Percentiles rank a stretch among this genome's conserved stretches.
These are phyloP conservation scores for Sporothrix pseudoabietina DNA, from an alignment of 2,329 filamentous ascomycete species.

Conservation along the genomic window DNA sequence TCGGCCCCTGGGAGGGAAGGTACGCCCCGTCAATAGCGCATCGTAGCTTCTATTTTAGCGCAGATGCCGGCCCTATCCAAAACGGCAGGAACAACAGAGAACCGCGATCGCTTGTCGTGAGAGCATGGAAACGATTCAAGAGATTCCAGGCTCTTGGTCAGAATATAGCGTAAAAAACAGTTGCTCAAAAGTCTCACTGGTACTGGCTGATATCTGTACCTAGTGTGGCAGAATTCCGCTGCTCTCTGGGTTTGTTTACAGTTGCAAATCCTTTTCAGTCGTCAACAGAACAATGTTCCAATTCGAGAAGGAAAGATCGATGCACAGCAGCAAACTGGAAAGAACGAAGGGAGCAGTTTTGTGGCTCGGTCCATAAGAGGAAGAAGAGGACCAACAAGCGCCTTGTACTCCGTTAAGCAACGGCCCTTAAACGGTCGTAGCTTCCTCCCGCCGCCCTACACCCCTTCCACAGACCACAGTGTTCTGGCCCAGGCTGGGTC, in stretches of 20 bases:
- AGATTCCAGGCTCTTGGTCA: neutral
- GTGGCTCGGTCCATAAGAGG: neutral
- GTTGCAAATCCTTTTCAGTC: neutral
- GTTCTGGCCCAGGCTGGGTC: neutral
- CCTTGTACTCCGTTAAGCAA: slow-evolving; percentile 8
- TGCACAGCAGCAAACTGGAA: neutral
- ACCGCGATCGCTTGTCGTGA: neutral
- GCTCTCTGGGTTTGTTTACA: neutral
- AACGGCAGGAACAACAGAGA: neutral
- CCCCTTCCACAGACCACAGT: neutral
- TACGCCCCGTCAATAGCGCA: slow-evolving; percentile 26
- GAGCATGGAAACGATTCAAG: neutral
- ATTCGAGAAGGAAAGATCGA: neutral
- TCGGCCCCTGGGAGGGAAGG: slow-evolving; percentile 22
- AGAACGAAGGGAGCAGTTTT: neutral
- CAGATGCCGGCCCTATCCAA: neutral
- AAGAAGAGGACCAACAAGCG: neutral
- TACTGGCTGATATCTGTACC: neutral
- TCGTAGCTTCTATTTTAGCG: slow-evolving; percentile 21
- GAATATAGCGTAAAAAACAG: neutral
- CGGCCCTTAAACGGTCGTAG: slow-evolving; percentile 15
- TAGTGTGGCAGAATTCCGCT: neutral
- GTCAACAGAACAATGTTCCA: neutral
- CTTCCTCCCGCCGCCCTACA: slow-evolving; percentile 6
- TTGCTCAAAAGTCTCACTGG: neutral